Conservation (phyloP, 2,329 filamentous ascomycete species). For the Alternaria infectoria region DNA sequence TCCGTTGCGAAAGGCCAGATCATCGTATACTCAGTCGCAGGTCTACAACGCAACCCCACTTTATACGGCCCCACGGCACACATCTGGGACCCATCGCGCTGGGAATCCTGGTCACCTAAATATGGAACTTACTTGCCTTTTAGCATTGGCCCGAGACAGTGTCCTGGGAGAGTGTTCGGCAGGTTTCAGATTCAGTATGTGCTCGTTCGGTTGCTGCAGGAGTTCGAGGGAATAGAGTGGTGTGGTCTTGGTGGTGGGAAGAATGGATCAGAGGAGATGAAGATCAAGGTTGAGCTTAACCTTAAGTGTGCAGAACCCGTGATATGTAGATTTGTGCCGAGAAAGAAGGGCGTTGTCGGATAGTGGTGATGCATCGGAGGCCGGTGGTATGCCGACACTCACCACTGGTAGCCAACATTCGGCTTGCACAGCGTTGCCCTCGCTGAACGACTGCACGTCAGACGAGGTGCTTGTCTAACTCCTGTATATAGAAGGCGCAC, state of each 20-base stretch:
- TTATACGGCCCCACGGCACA: conserved; percentile 1
- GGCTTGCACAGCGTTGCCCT: neutral
- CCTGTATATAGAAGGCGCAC: neutral
- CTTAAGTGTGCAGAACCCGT: conserved; percentile 10
- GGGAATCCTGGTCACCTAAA: conserved; percentile 7
- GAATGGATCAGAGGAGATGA: conserved; percentile 5
- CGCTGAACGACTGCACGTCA: neutral
- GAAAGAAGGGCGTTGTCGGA: neutral
- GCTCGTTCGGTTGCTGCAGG: conserved; percentile 6
- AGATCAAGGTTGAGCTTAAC: conserved; percentile 12
- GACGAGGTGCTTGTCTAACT: neutral
- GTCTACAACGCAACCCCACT: conserved; percentile 4
- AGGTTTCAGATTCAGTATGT: conserved; percentile 13
- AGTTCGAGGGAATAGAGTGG: conserved; percentile 10
- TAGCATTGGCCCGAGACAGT: conserved; percentile 9
- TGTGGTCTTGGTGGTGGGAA: conserved; percentile 6
- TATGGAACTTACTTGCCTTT: conserved; percentile 11
- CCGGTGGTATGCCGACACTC: neutral
- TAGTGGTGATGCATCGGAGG: too few relatives aligned
- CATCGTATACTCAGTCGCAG: conserved; percentile 10
- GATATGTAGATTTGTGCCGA: neutral
- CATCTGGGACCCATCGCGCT: conserved; percentile 6
- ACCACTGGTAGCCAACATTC: neutral
- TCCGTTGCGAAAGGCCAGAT: conserved; percentile 7
- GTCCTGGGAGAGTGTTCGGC: conserved; percentile 9